Evolutionary conservation across 2,329 filamentous ascomycete genomes (phyloP), one percentile per base, ranked within the genome.

Genomic region (Mycosphaerella sp.): DNA sequence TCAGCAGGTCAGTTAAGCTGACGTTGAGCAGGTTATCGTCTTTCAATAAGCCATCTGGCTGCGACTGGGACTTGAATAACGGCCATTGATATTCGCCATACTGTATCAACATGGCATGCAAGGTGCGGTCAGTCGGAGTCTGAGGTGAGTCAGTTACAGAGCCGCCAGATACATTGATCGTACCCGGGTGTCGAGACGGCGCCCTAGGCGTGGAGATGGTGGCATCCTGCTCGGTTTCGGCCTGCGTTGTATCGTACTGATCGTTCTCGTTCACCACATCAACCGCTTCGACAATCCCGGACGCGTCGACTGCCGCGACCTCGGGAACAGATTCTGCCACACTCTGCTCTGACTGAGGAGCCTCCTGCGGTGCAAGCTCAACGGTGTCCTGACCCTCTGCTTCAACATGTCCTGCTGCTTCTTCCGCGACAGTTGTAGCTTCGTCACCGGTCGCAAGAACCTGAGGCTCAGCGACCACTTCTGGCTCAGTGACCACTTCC

Each of bases 41-140:
- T 59, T 78, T 73, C 21, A 85, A 70, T 42, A 85, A 79, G 57
- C 79, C 75, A 31, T 76, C 73, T 52, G 80, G 77, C 53, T 75
- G 73, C 56, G 76, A 74, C 21, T 72, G 71, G 2, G 78, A 80
- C 36, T 80, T 79, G 62, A 85, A 84, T 6, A 85, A 67, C 11
- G 76, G 79, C 57, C 83, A 80, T 51, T 80, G 76, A 47, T 72
- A 73, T 11, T 75, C 76, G 56, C 77, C 74, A 62, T 82, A 84
- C n/a, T 75, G 64, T 14, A 84, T 73, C 40, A 75, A 74, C 14
- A 82, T 74, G 45, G 77, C 73, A 66, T 79, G 69, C 32, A 71
- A 55, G 17, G 68, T 68, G 34, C 66, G 69, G 48, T 69, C 67
- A 41, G 69, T 70, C 2, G 67, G 69, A 14, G 68, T 67, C 10